Evolutionary conservation across 2,329 filamentous ascomycete species (phyloP).

Genomic region (Sarocladiaceae sp.): DNA sequence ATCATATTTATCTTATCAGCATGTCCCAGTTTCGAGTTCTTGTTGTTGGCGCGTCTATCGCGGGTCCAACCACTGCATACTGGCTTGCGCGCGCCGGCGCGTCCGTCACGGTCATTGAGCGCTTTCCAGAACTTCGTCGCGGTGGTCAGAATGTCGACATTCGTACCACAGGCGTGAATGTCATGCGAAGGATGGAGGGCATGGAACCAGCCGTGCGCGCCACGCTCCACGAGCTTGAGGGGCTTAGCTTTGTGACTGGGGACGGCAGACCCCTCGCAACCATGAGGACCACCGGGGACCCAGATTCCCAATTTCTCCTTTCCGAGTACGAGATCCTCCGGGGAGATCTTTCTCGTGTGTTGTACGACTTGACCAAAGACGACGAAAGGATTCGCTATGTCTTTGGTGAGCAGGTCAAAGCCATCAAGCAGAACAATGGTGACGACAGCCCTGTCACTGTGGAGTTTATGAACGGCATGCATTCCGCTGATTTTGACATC

Average conservation of each 20-base stretch:
- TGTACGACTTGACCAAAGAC: conserved; percentile 29
- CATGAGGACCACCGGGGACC: conserved; percentile 26
- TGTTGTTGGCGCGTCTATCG: conserved; percentile 27
- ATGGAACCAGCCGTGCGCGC: conserved; percentile 29
- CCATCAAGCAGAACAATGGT: conserved; percentile 22
- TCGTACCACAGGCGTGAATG: conserved; percentile 27
- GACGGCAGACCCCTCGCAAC: conserved; percentile 29
- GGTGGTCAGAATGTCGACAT: conserved; percentile 32
- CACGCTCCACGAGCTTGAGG: conserved; percentile 28
- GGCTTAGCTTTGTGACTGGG: conserved; percentile 32
- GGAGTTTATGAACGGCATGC: conserved; percentile 31
- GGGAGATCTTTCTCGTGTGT: conserved; percentile 39
- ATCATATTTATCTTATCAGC: neutral
- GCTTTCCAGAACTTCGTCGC: conserved; percentile 22
- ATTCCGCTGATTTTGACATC: conserved; percentile 34
- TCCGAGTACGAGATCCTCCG: conserved; percentile 52
- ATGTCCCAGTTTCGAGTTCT: conserved; percentile 17
- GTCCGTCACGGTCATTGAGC: conserved; percentile 32
- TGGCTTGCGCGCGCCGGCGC: conserved; percentile 24
- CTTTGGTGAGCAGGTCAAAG: conserved; percentile 27
- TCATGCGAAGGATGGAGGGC: conserved; percentile 32
- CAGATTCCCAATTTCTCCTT: conserved; percentile 35
- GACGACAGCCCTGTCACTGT: conserved; percentile 26
- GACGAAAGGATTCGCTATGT: conserved; percentile 24
- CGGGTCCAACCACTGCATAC: conserved; percentile 24